Evolutionary conservation across 257 asterid genomes (phyloP).

Genomic region (Gentiana straminea): DNA sequence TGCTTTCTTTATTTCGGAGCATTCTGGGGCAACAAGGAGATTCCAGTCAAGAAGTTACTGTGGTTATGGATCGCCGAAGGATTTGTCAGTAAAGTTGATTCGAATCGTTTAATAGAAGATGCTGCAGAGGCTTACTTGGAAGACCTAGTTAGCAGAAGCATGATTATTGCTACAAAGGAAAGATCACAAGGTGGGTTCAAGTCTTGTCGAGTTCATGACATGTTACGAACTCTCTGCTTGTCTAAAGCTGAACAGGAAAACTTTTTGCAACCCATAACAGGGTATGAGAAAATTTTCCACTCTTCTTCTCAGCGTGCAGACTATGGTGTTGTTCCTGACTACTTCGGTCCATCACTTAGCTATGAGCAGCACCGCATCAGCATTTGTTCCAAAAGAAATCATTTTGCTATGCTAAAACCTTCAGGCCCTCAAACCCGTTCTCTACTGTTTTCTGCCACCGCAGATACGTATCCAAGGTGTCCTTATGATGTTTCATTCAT

Average conservation of each 20-base stretch:
- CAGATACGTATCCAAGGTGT: not conserved
- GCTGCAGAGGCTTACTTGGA: no score
- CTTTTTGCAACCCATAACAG: not conserved
- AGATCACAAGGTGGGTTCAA: not conserved
- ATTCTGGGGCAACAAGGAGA: not conserved
- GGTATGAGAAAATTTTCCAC: not conserved
- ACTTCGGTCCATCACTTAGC: not conserved
- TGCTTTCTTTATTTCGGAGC: constrained; percentile 1
- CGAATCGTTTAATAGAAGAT: not conserved
- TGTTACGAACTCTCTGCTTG: not conserved
- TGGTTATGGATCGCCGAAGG: constrained; percentile 2
- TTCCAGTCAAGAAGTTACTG: not conserved
- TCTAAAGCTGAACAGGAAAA: not conserved
- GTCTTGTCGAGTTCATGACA: not conserved
- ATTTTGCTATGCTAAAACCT: not conserved
- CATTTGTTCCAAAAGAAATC: not conserved
- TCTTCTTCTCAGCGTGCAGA: no score
- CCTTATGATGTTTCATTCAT: not conserved
- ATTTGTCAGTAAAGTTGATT: not conserved
- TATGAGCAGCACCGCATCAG: not conserved
- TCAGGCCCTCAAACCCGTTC: not conserved
- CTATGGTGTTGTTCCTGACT: not conserved
- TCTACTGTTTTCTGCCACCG: not conserved
- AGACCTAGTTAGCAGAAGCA: no score
- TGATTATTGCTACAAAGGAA: no score